Conservation (phyloP, 306 rosid species). For the Canavalia gladiata region DNA sequence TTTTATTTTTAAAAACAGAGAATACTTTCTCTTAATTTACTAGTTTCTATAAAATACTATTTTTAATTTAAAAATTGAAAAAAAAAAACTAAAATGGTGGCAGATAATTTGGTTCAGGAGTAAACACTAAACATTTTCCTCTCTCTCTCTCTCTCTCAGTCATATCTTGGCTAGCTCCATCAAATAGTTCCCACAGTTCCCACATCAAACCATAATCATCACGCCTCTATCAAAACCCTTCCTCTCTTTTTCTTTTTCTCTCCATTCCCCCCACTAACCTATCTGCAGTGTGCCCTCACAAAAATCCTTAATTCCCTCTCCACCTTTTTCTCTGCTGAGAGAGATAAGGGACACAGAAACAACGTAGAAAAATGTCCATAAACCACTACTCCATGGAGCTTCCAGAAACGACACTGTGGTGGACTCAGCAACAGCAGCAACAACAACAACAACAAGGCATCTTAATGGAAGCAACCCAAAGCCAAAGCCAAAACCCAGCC, state of each 20-base stretch:
- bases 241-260: slow-evolving; percentile 21
- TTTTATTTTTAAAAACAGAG: not conserved
- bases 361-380: slow-evolving; percentile 55
- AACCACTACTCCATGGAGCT: slow-evolving; percentile 66
- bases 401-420: slow-evolving; percentile 61
- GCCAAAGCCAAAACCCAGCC: slow-evolving; percentile 33
- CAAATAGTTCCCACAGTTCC: slow-evolving; percentile 71
- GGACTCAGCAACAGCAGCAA: slow-evolving; percentile 56
- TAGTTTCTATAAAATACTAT: not conserved
- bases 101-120: not conserved
- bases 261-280: slow-evolving; percentile 1
- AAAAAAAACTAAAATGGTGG: not conserved
- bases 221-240: slow-evolving; percentile 55
- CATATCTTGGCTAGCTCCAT: slow-evolving; percentile 61
- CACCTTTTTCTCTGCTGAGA: not conserved
- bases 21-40: not conserved
- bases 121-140: not conserved
- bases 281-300: slow-evolving; percentile 3
- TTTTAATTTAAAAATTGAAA: not conserved
- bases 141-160: slow-evolving; percentile 51
- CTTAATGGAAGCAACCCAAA: slow-evolving; percentile 46
- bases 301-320: slow-evolving; percentile 16
- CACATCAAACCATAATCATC: slow-evolving; percentile 70
- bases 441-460: slow-evolving; percentile 2
- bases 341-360: not conserved